A percentile compares a stretch with the other conserved stretches of the same genome.
Conservation (phyloP, 805 yeast genomes). For the Teunomyces atbi region DNA sequence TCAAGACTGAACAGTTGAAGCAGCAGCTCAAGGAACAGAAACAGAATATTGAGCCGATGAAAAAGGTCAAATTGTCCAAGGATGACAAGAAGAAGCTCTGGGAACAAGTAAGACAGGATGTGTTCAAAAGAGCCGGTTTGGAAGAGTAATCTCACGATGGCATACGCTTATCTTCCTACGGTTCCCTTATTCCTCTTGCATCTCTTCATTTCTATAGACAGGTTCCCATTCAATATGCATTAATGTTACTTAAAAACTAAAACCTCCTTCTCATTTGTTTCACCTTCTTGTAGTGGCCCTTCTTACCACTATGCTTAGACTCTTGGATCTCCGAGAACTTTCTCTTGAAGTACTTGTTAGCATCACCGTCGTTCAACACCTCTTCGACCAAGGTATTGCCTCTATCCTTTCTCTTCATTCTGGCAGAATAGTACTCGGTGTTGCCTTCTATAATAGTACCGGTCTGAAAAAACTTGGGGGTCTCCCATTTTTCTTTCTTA, state of each 20-base stretch:
- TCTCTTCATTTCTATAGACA: conserved; percentile 4
- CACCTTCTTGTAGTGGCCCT: conserved; percentile 61
- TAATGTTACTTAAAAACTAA: conserved; percentile 14
- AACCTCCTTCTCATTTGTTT: conserved; percentile 58
- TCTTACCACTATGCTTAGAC: conserved; percentile 60
- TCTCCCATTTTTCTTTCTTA: conserved; percentile 76
- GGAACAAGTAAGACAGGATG: conserved; percentile 52
- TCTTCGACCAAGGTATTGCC: conserved; percentile 80
- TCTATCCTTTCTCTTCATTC: conserved; percentile 69
- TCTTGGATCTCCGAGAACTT: conserved; percentile 79
- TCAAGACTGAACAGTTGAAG: conserved; percentile 35
- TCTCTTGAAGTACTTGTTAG: conserved; percentile 77
- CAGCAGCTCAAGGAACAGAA: conserved; percentile 17
- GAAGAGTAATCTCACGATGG: conserved; percentile 18
- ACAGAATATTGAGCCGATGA: conserved; percentile 7
- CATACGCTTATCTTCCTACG: no score
- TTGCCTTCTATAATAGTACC: conserved; percentile 87
- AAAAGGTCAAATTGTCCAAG: conserved; percentile 31
- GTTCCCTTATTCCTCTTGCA: not conserved
- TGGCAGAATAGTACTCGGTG: conserved; percentile 68
- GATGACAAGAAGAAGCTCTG: conserved; percentile 45
- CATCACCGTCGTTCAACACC: conserved; percentile 67
- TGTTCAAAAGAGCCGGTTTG: conserved; percentile 47
- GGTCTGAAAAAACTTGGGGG: conserved; percentile 78
- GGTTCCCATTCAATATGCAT: conserved; percentile 4